phyloP scores from a whole-genome alignment of 352 stramenopile species.

The Phytophthora pinifolia region DNA sequence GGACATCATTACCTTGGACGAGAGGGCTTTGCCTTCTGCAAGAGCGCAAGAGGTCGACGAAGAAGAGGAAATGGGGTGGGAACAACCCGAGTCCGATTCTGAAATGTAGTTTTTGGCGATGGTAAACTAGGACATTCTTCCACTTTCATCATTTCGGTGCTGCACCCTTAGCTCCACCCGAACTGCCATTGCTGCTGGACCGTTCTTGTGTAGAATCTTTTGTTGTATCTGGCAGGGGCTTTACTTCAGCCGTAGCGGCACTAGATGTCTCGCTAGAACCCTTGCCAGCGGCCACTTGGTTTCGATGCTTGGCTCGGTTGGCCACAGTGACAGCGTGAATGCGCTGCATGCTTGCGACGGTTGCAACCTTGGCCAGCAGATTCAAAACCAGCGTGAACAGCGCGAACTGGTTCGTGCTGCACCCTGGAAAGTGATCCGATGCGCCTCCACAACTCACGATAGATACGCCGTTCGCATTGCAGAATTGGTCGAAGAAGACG shows the following conservation, averaged over 20 bases:
- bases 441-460: slow-evolving; percentile 68
- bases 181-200: slow-evolving; percentile 2
- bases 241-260: slow-evolving; percentile 14
- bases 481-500: slow-evolving; percentile 83
- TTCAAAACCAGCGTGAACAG: slow-evolving; percentile 65
- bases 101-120: background rate
- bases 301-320: slow-evolving; percentile 21
- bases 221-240: slow-evolving; percentile 11
- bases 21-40: slow-evolving; percentile 16
- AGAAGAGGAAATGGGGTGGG: slow-evolving; percentile 23
- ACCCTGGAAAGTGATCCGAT: slow-evolving; percentile 63
- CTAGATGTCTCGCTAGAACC: slow-evolving; percentile 8
- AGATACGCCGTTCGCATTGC: slow-evolving; percentile 51
- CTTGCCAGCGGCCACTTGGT: slow-evolving; percentile 8
- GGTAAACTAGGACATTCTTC: background rate
- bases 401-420: slow-evolving; percentile 71
- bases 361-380: slow-evolving; percentile 52
- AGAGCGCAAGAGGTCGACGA: slow-evolving; percentile 52
- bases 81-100: slow-evolving; percentile 3
- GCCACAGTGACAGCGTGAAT: slow-evolving; percentile 33
- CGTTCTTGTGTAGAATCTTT: slow-evolving; percentile 10
- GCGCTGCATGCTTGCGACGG: slow-evolving; percentile 42
- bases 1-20: slow-evolving; percentile 26
- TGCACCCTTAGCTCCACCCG: background rate
- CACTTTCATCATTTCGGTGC: background rate